Evolutionary conservation across 1,284 basidiomycete genomes (phyloP), one percentile per base, ranked within the genome.

Genomic region (Meira nashicola): DNA sequence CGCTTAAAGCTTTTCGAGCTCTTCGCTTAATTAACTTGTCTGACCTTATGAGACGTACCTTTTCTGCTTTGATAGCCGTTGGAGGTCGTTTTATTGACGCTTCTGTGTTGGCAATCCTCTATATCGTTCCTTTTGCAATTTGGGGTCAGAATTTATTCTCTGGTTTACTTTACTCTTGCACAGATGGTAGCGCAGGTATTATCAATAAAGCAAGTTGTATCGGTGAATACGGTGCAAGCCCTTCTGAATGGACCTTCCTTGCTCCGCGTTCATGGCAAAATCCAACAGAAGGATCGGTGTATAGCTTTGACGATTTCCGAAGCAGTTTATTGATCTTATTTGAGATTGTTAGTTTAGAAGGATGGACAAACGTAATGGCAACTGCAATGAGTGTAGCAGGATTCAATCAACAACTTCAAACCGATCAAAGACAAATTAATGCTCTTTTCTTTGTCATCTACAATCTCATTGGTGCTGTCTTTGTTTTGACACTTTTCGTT

Each of bases 61-160:
- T 97, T 79, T 87, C 87, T n/a, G 83, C 96, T 55, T 87, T 96
- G 74, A 87, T 96, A 59, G 89, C 89, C 2, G 94, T 93, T 3
- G 88, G 88, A 1, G 80, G 84, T 17, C 87, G 90, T 70, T 93
- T 98, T 63, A 68, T 95, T 56, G 92, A 96, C 69, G 94, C 94
- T 0, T 90, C 88, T 0, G 79, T 96, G 54, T 85, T 98, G n/a
- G 91, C 93, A 49, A 85, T 95, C 55, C 83, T 97, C 41, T 81
- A 97, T 80, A 88, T 97, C 84, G 90, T 98, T 66, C 94, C 94
- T 0, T 97, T 92, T 74, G 93, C 94, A 3, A 87, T 96, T 1
- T 97, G 94, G 93, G 94, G 92, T 5, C 84, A 92, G 60, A 96
- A 94, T 72, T 89, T 97, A 75, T 97, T 97, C 79, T 83, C 87